These are phyloP conservation scores for Rhodotorula sp. DNA, from an alignment of 1,284 basidiomycete genomes.

Conservation along the genomic window DNA sequence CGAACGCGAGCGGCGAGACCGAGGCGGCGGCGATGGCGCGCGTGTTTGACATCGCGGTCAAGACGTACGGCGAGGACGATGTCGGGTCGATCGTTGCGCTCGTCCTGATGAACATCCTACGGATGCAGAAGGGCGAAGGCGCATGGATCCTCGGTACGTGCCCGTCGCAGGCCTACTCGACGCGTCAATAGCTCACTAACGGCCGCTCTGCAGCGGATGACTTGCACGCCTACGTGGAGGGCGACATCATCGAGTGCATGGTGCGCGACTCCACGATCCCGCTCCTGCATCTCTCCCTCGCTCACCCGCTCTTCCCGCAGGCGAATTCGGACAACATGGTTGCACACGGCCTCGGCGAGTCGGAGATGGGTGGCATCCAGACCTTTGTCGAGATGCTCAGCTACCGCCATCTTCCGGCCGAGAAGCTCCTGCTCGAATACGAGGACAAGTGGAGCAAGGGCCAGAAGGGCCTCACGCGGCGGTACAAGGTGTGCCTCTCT, in stretches of 20 bases:
- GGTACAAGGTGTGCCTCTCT: constrained; percentile 27
- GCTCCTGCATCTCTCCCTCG: background rate
- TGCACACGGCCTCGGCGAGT: constrained; percentile 39
- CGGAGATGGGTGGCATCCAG: constrained; percentile 35
- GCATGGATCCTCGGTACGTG: constrained; percentile 39
- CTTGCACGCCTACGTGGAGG: constrained; percentile 26
- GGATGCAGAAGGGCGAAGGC: constrained; percentile 39
- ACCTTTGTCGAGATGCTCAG: constrained; percentile 45
- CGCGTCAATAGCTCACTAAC: too few species aligned
- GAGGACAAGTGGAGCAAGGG: constrained; percentile 31
- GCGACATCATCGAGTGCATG: constrained; percentile 45
- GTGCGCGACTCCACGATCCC: background rate
- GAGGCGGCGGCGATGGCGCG: constrained; percentile 33
- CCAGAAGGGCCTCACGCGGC: constrained; percentile 25
- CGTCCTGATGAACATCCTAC: constrained; percentile 41
- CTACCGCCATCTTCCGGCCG: constrained; percentile 40
- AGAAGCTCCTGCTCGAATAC: constrained; percentile 33
- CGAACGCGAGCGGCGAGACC: constrained; percentile 24
- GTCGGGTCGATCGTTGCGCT: constrained; percentile 32
- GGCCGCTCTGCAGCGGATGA: constrained; percentile 14
- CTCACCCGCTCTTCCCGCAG: background rate
- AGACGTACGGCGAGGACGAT: constrained; percentile 37
- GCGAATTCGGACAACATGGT: constrained; percentile 32
- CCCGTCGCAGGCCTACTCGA: constrained; percentile 3
- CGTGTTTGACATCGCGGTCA: constrained; percentile 31